Base-by-base conservation (phyloP, 257 asterid genomes). In the Nicotiana otophora region DNA sequence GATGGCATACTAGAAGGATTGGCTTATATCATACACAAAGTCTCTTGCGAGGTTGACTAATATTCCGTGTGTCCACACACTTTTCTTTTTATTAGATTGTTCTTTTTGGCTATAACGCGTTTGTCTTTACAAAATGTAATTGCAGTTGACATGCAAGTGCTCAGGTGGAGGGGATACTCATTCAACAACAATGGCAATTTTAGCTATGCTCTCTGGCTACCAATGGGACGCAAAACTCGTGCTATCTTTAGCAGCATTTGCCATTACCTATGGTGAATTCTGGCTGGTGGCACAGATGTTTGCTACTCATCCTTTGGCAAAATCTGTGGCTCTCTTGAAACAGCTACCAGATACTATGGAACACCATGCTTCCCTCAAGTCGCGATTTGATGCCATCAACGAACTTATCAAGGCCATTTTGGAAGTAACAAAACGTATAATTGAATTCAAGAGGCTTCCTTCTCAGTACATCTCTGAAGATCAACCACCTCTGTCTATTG, bases 161-260 rank as follows among this genome's bases (percentile, higher is more conserved):
- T 83, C 93, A 1, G 93, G 94, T 9, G 94, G 89, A 69, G 92
- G 88, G 26, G 93, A 92, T 64, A 88, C 85, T 15, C 94, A 95
- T 51, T 81, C 86, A 48, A 84, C 87, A 36, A 81, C 97, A 28
- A 78, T 91, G 87, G 90, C 91, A 53, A 88, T 93, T 34, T 89
- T 95, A 69, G 86, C 78, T 78, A 55, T 85, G 84, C 89, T 95
- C 7, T 88, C 98, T 10, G 84, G 84, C 91, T 89, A 93, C 83
- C 31, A 87, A 12, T 95, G 98, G 98, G 97, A 89, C 51, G 97
- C 96, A 20, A 95, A 95, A 85, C 90, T 90, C 0, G 96, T 88
- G 46, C 20, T 92, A 77, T 86, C 96, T 16, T 20, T 93, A 30
- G 88, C 97, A 16, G 81, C 98, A 4, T 92, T 93, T 84, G 86